Percentiles rank a stretch among this genome's conserved stretches.
Conservation (phyloP, 2,329 filamentous ascomycete species). For the Fusarium xylarioides region DNA sequence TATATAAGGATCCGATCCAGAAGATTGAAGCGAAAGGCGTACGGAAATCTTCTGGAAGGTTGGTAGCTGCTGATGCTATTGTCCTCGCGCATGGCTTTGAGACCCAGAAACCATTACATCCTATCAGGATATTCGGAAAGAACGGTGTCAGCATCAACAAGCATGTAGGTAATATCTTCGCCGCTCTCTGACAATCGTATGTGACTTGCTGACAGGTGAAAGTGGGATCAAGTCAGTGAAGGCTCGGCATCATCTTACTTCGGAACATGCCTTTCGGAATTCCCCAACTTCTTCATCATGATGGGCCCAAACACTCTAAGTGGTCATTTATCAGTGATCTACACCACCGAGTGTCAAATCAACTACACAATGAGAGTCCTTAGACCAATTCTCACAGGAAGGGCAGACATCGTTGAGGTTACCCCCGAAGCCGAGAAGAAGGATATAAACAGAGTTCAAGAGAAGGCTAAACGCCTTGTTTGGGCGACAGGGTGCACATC, state of each 20-base stretch:
- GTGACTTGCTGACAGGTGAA: constrained; percentile 39
- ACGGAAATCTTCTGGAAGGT: constrained; percentile 25
- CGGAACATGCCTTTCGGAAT: constrained; percentile 57
- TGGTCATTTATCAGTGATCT: constrained; percentile 60
- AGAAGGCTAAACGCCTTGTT: constrained; percentile 53
- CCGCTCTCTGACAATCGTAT: too few species aligned
- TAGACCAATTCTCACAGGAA: constrained; percentile 47
- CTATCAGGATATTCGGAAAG: constrained; percentile 56
- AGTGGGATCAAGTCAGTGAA: constrained; percentile 40
- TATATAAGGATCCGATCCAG: constrained; percentile 31
- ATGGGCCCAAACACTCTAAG: constrained; percentile 51
- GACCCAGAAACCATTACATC: constrained; percentile 56
- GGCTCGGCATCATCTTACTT: constrained; percentile 53
- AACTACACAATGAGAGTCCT: constrained; percentile 52
- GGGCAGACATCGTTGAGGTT: constrained; percentile 41
- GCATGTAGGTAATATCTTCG: too few species aligned
- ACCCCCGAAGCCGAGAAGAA: constrained; percentile 44
- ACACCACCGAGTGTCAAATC: constrained; percentile 61
- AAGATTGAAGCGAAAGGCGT: constrained; percentile 24
- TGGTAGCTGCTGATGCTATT: constrained; percentile 47
- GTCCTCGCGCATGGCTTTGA: constrained; percentile 60
- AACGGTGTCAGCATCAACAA: constrained; percentile 51
- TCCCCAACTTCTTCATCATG: constrained; percentile 54
- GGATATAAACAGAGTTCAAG: constrained; percentile 50
- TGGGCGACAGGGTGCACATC: constrained; percentile 60